phyloP scores from a whole-genome alignment of 352 stramenopile genomes.

The Phytopythium mirpurense region DNA sequence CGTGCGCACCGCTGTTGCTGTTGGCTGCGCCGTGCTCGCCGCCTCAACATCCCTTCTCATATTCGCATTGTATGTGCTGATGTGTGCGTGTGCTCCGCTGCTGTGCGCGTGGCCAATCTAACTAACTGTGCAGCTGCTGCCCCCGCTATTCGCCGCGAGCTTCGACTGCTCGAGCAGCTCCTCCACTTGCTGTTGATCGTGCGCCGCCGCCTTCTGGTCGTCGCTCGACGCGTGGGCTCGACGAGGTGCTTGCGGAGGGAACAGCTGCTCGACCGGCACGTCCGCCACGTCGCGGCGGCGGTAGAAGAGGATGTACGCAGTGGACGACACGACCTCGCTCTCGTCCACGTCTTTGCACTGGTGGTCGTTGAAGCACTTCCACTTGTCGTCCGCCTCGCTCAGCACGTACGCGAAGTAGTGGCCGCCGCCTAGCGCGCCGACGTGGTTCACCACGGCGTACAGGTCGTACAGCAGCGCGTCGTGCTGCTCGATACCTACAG shows the following conservation, averaged over 20 bases:
- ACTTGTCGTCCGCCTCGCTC: conserved; percentile 89
- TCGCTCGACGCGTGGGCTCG: conserved; percentile 16
- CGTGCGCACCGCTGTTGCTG: neutral
- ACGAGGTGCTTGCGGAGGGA: conserved; percentile 42
- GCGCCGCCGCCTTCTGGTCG: conserved; percentile 28
- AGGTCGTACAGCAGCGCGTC: conserved; percentile 91
- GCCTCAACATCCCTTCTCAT: neutral
- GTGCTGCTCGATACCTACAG: conserved; percentile 31
- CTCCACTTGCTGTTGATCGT: conserved; percentile 60
- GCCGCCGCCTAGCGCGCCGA: conserved; percentile 91
- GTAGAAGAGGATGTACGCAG: conserved; percentile 92
- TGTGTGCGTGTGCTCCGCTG: neutral
- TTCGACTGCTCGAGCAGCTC: conserved; percentile 70
- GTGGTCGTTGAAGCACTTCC: conserved; percentile 98
- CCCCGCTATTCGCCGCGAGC: conserved; percentile 22
- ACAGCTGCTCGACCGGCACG: conserved; percentile 67
- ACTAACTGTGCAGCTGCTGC: conserved; percentile 53
- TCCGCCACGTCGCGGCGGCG: conserved; percentile 61
- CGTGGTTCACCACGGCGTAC: conserved; percentile 97
- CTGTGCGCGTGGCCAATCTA: conserved; percentile 8
- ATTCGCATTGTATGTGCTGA: neutral
- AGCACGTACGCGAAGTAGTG: conserved; percentile 93
- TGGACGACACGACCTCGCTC: conserved; percentile 79
- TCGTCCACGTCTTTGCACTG: conserved; percentile 86
- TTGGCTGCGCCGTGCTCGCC: neutral